phyloP scores from a whole-genome alignment of 2,329 filamentous ascomycete species.

The Pyrenochaeta sp. region DNA sequence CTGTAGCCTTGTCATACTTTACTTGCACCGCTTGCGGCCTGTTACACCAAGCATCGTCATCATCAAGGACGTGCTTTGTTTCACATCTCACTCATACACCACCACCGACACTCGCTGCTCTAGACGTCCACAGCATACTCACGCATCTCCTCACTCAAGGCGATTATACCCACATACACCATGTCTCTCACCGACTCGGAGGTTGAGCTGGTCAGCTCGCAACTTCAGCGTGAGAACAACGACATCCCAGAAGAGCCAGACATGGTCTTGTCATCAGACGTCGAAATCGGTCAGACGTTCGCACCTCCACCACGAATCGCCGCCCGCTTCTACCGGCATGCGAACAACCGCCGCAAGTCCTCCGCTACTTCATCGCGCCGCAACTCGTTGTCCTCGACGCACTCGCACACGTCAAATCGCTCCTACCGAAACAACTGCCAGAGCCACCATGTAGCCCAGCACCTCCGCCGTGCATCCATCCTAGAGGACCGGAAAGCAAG shows the following conservation, averaged over 20 bases:
- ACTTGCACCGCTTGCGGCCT: constrained; percentile 27
- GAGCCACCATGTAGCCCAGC: constrained; percentile 80
- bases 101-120: constrained; percentile 14
- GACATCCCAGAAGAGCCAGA: constrained; percentile 54
- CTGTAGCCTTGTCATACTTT: constrained; percentile 11
- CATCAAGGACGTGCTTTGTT: constrained; percentile 42
- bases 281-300: constrained; percentile 54
- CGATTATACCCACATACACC: constrained; percentile 14
- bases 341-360: constrained; percentile 73
- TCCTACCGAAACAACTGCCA: constrained; percentile 66
- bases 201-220: constrained; percentile 39
- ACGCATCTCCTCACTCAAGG: constrained; percentile 20
- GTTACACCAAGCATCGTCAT: constrained; percentile 26
- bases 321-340: constrained; percentile 76
- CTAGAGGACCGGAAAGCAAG: constrained; percentile 82
- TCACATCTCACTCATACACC: constrained; percentile 28
- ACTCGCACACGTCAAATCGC: constrained; percentile 73
- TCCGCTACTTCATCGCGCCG: constrained; percentile 81
- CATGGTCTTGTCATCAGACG: constrained; percentile 51
- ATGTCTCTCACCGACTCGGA: constrained; percentile 46
- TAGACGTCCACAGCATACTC: constrained; percentile 28
- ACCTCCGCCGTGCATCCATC: constrained; percentile 80
- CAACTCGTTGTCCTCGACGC: constrained; percentile 80
- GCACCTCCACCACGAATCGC: constrained; percentile 79
- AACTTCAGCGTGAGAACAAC: constrained; percentile 43